Base-by-base conservation (phyloP, 805 yeast genomes). In the Candida pseudoglaebosa region DNA sequence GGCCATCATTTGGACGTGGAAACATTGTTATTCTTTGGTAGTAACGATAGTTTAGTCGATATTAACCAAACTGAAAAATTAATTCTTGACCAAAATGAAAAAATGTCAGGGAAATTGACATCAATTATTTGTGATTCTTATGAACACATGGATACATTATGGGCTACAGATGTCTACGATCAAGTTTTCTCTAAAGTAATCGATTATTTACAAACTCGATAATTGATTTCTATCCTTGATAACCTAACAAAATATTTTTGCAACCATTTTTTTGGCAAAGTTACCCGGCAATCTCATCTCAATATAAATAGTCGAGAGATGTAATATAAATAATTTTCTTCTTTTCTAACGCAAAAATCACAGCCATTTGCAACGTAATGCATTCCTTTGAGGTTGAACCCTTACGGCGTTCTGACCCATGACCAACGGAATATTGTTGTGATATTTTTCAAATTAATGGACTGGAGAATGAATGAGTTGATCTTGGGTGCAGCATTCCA, bases 401-500 rank as follows among this genome's bases (percentile, higher is more conserved):
- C 78, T 62, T 63, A 64, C 62, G 80, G 77, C 76, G 76, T 70
- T 70, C 74, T 65, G 82, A 67, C 84, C 84, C 84, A 79, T 78
- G 84, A 79, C 81, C 67, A 67, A 60, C 53, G 73, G 77, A 66
- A 68, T 71, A 76, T 66, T 61, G 80, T 70, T 72, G 72, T 68
- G 63, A 59, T 62, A 56, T 58, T 61, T 35, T 35, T 24, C 43
- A 26, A 26, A 26, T 46, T 49, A 66, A 59, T 72, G 81, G 73
- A 68, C 82, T 77, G 84, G 78, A 79, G 83, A 79, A 49, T 43
- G 73, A 62, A 53, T 45, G 60, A 57, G 75, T 65, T 63, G 76
- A 70, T 79, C 85, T 79, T 73, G 85, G 85, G 85, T 79, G 84
- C 84, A 75, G 79, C 77, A 69, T 61, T 67, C 70, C 82, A 75